Base-by-base conservation (phyloP, 139 green algal species). In the Nannochloris sp. region DNA sequence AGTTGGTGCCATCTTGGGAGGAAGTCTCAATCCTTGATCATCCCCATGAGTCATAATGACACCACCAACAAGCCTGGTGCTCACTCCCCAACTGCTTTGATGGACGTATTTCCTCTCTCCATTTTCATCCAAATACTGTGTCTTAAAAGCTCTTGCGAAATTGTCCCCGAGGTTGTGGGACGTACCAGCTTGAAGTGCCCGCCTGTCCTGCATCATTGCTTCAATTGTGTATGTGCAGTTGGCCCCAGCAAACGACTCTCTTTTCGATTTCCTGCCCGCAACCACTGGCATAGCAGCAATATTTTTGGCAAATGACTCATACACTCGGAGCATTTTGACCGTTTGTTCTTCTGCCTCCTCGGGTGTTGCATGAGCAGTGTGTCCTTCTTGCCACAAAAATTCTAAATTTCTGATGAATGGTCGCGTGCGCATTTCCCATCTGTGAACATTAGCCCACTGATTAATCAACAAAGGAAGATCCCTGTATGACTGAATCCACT, bases 11-110 rank as follows among this genome's bases (percentile, higher is more conserved):
- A 99, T 57, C 17, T 69, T 67, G 0, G 93, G 93, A 29, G 93
- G 93, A 61, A 99, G 78, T 2, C 81, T 66, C 36, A 98, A 79
- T 4, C 93, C 93, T 45, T 80, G 79, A 75, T 99, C 90, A 75
- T 99, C 93, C 1, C 93, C 93, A 71, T 98, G 93, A 2, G 84
- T 87, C 93, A 98, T 98, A 82, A 99, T 97, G 71, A 99, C 73
- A 50, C 90, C 93, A 23, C 92, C 81, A 16, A 98, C 77, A 67
- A 99, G 75, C 59, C 93, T 86, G 10, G 93, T 99, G 79, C 64
- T 85, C 49, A 96, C 78, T 17, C 93, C 93, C 87, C 91, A 98
- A 65, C 78, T 91, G 59, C 67, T 90, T 80, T 99, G 93, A 73
- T 96, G 84, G 76, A 96, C 90, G 36, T 75, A 73, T 63, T 87